Evolutionary conservation across 2,329 filamentous ascomycete species (phyloP).

Genomic region (Penicillium sp.): DNA sequence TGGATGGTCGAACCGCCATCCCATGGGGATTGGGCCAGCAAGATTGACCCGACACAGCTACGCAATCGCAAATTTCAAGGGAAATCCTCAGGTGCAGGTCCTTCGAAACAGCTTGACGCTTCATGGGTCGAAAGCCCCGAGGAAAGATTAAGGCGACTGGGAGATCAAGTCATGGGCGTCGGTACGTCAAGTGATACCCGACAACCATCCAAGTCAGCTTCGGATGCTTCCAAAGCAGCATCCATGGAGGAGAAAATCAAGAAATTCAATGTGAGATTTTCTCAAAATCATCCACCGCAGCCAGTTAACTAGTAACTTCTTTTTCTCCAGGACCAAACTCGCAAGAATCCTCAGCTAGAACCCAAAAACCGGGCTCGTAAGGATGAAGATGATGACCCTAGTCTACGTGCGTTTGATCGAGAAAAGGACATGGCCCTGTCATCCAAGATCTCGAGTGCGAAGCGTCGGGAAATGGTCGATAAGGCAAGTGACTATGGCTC

Average conservation of each 20-base stretch:
- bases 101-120: conserved; percentile 42
- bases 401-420: conserved; percentile 77
- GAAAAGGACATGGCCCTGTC: conserved; percentile 89
- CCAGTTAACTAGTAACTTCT: neutral
- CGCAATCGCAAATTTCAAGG: conserved; percentile 76
- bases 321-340: conserved; percentile 35
- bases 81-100: conserved; percentile 47
- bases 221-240: conserved; percentile 2
- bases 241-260: conserved; percentile 44
- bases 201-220: neutral
- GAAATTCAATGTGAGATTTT: conserved; percentile 54
- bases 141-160: conserved; percentile 73
- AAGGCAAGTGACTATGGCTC: conserved; percentile 76
- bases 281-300: neutral
- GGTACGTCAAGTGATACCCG: conserved; percentile 25
- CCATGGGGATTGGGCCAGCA: conserved; percentile 48
- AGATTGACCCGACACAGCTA: conserved; percentile 77
- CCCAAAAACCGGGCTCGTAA: conserved; percentile 53
- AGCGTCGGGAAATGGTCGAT: conserved; percentile 71
- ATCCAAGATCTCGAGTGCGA: conserved; percentile 62
- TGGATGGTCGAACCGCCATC: conserved; percentile 73
- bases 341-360: conserved; percentile 43
- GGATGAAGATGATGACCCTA: conserved; percentile 80
- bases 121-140: conserved; percentile 92
- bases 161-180: conserved; percentile 76